Evolutionary conservation across 2,329 filamentous ascomycete genomes (phyloP).

Genomic region (Fusarium concolor): DNA sequence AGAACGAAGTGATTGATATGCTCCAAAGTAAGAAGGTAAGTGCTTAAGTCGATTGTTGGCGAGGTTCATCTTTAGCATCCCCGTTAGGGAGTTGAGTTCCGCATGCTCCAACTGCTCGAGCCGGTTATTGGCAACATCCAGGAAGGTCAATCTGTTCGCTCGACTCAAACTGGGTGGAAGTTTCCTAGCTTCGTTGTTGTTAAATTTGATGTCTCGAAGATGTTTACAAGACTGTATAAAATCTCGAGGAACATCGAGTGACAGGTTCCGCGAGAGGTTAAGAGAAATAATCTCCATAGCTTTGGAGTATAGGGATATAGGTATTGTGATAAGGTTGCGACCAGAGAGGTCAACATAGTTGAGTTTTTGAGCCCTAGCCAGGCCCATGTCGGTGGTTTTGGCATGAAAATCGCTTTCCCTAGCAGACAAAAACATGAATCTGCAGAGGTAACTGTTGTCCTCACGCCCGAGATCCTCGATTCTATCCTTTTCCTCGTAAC

Average conservation of each 20-base stretch:
- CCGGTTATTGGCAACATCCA: conserved; percentile 95
- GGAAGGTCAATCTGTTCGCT: conserved; percentile 83
- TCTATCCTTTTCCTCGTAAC: conserved; percentile 86
- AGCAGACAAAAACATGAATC: conserved; percentile 93
- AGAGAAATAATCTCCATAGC: conserved; percentile 93
- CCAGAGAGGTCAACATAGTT: conserved; percentile 93
- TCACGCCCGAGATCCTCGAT: conserved; percentile 95
- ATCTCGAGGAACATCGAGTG: conserved; percentile 91
- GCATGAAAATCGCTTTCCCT: conserved; percentile 85
- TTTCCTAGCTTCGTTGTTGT: conserved; percentile 90
- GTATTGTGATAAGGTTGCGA: conserved; percentile 92
- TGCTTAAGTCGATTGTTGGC: conserved; percentile 90
- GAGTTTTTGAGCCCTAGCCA: conserved; percentile 87
- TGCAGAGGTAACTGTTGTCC: conserved; percentile 96
- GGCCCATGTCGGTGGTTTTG: conserved; percentile 77
- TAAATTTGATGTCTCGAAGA: conserved; percentile 93
- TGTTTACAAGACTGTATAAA: conserved; percentile 95
- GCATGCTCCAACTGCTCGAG: conserved; percentile 89
- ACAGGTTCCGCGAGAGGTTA: conserved; percentile 92
- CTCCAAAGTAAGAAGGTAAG: conserved; percentile 84
- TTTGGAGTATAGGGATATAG: conserved; percentile 92
- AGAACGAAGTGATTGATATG: conserved; percentile 81
- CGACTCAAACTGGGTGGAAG: conserved; percentile 86
- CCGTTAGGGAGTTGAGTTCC: conserved; percentile 78
- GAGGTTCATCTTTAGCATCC: conserved; percentile 88